Conservation (phyloP, 2,329 filamentous ascomycete species). For the Lachnellula suecica region DNA sequence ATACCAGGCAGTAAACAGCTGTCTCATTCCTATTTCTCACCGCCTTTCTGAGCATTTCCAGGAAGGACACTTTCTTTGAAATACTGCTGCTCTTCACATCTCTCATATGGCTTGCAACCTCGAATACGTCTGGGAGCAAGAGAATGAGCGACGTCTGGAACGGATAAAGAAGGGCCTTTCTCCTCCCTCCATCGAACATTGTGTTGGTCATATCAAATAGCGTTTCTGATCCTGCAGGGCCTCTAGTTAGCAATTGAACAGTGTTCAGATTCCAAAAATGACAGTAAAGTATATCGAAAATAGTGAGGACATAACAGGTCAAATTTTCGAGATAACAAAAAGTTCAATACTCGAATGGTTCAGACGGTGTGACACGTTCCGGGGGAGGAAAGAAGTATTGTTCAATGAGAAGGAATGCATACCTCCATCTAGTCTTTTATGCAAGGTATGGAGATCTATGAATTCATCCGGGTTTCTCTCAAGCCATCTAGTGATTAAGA, state of each 20-base stretch:
- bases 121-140: constrained; percentile 67
- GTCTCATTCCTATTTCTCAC: constrained; percentile 65
- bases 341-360: too few species aligned
- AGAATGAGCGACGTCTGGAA: constrained; percentile 63
- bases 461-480: constrained; percentile 66
- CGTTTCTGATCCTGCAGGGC: constrained; percentile 49
- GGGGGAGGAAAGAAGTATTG: too few species aligned
- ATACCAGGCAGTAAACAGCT: constrained; percentile 65
- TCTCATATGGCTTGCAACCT: constrained; percentile 66
- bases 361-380: too few species aligned
- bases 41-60: constrained; percentile 62
- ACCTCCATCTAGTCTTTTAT: constrained; percentile 62
- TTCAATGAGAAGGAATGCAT: constrained; percentile 1
- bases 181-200: constrained; percentile 55
- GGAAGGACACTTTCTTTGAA: constrained; percentile 64
- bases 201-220: constrained; percentile 69
- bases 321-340: too few species aligned
- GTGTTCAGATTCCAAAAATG: too few species aligned
- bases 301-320: too few species aligned
- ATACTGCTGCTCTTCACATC: constrained; percentile 62
- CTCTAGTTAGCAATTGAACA: too few species aligned
- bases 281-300: too few species aligned
- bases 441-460: constrained; percentile 58
- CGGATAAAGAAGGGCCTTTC: constrained; percentile 57
- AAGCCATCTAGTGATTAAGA: constrained; percentile 65